phyloP scores from a whole-genome alignment of 257 asterid species.

The Lantana camara region DNA sequence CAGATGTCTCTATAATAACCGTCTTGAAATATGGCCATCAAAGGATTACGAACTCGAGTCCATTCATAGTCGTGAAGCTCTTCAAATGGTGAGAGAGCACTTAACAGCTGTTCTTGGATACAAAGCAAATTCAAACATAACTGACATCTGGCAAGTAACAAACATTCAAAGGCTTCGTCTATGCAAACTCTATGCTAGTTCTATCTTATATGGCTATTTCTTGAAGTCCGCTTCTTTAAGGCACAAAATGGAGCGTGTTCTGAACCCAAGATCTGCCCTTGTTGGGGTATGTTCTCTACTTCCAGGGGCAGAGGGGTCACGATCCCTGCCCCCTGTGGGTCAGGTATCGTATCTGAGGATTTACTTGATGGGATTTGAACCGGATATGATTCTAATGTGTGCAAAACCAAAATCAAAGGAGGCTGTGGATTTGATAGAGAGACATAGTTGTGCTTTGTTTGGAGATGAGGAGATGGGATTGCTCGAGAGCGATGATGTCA shows the following conservation, averaged over 20 bases:
- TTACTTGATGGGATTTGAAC: slow-evolving; percentile 66
- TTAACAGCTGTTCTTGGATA: slow-evolving; percentile 50
- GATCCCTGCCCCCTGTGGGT: slow-evolving; percentile 34
- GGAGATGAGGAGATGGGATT: slow-evolving; percentile 51
- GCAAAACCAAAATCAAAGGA: slow-evolving; percentile 73
- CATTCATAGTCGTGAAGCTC: slow-evolving; percentile 62
- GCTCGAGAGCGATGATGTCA: slow-evolving; percentile 43
- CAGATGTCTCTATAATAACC: slow-evolving; percentile 62
- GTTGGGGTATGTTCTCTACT: slow-evolving; percentile 2
- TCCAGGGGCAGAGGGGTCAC: slow-evolving; percentile 18
- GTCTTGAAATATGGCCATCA: slow-evolving; percentile 82
- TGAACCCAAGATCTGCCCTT: slow-evolving; percentile 36
- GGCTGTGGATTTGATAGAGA: slow-evolving; percentile 64
- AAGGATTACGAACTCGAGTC: slow-evolving; percentile 92
- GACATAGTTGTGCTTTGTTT: slow-evolving; percentile 72
- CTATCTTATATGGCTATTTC: slow-evolving; percentile 80
- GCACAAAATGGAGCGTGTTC: slow-evolving; percentile 58
- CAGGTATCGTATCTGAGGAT: slow-evolving; percentile 43
- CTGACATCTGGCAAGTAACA: slow-evolving; percentile 62
- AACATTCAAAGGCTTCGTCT: slow-evolving; percentile 46
- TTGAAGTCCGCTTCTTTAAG: slow-evolving; percentile 74
- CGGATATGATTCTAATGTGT: slow-evolving; percentile 54
- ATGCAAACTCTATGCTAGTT: slow-evolving; percentile 60
- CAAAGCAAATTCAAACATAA: slow-evolving; percentile 49
- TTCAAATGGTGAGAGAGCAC: slow-evolving; percentile 80